Evolutionary conservation across 768 basidiomycete genomes (phyloP).

Genomic region (Suillus brevipes): DNA sequence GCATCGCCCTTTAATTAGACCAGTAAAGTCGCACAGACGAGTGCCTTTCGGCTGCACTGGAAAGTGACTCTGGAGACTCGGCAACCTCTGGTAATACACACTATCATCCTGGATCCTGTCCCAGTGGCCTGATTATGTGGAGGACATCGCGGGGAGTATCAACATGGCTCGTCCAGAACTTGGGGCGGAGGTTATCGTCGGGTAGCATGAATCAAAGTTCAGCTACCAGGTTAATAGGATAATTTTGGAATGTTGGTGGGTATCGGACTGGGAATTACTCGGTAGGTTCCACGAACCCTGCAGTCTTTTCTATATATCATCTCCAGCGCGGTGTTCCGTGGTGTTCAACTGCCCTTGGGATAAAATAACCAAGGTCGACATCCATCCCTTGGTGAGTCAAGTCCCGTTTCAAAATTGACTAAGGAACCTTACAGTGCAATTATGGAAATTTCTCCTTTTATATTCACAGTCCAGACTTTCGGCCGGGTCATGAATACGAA

Average conservation of each 20-base stretch:
- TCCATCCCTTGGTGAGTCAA: neutral
- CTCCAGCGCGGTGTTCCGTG: neutral
- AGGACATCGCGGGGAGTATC: constrained; percentile 46
- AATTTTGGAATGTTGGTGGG: neutral
- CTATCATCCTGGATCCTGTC: constrained; percentile 38
- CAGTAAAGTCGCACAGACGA: constrained; percentile 31
- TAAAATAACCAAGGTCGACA: neutral
- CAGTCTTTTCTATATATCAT: neutral
- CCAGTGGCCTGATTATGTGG: constrained; percentile 21
- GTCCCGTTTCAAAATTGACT: neutral
- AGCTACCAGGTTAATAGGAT: neutral
- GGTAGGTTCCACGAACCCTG: neutral
- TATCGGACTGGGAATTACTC: neutral
- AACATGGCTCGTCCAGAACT: constrained; percentile 50
- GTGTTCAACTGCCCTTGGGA: neutral
- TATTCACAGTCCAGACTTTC: neutral
- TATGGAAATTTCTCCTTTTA: neutral
- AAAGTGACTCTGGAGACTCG: constrained; percentile 53
- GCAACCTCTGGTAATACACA: constrained; percentile 52
- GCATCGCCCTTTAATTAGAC: neutral
- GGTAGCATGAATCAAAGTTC: neutral
- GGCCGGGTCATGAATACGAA: neutral
- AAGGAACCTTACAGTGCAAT: neutral
- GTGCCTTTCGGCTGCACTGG: constrained; percentile 41
- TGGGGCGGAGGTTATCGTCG: neutral